Evolutionary conservation across 192 early-diverging fungal species (phyloP).

Genomic region (Entophlyctis luteolus): DNA sequence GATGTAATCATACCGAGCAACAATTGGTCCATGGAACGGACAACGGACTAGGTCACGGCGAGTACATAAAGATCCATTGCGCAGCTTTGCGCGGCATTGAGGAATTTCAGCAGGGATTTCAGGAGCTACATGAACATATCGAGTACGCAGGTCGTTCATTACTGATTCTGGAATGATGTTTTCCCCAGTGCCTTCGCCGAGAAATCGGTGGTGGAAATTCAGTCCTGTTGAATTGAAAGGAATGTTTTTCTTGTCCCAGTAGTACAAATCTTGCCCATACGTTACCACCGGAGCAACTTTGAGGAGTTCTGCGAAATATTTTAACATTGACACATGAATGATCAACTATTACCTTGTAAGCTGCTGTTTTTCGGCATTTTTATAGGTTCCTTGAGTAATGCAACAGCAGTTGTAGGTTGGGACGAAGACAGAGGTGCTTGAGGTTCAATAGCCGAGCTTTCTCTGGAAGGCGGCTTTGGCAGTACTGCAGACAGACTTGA

Average conservation of each 20-base stretch:
- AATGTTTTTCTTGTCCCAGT: constrained; percentile 22
- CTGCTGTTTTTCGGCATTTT: background rate
- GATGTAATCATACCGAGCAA: background rate
- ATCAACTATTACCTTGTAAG: background rate
- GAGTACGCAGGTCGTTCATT: constrained; percentile 11
- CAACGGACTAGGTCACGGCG: constrained; percentile 12
- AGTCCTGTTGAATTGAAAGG: constrained; percentile 17
- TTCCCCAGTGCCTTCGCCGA: constrained; percentile 15
- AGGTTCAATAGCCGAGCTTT: too few species aligned
- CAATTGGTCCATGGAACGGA: constrained; percentile 20
- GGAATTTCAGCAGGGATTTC: constrained; percentile 4
- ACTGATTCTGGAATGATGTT: constrained; percentile 11
- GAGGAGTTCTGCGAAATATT: constrained; percentile 11
- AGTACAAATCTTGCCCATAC: constrained; percentile 16
- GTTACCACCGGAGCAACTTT: constrained; percentile 17
- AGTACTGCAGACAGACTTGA: too few species aligned
- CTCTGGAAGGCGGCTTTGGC: too few species aligned
- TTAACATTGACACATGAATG: background rate
- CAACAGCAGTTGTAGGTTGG: background rate
- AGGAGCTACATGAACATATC: background rate
- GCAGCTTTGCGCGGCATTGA: constrained; percentile 9
- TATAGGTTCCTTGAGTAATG: background rate
- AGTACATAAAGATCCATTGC: constrained; percentile 19
- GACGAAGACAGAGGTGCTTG: background rate
- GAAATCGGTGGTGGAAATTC: constrained; percentile 17